Evolutionary conservation across 179 eudicot genomes (phyloP), one percentile per base, ranked within the genome.

Genomic region (Beta corolliflora): DNA sequence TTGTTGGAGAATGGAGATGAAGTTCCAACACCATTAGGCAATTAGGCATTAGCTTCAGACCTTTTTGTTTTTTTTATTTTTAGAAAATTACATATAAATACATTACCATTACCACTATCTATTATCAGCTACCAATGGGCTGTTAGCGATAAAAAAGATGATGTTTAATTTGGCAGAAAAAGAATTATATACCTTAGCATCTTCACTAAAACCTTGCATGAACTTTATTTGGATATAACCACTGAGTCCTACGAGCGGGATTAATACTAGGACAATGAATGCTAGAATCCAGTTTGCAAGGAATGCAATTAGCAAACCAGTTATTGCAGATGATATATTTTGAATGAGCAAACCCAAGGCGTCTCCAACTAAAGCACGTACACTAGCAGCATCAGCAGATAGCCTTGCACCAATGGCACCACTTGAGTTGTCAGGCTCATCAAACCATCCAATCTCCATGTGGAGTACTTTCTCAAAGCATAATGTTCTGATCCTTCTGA

Each of bases 391-490:
- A 81, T 81, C 83, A 64, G 59, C 25, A 11, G 83, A 81, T 48
- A 81, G 31, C 66, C 83, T 66, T 54, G 83, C 74, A 19, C 83
- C 83, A 48, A 81, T 55, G 4, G 79, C 68, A 75, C 83, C 83
- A 66, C 79, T 81, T 70, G 84, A 82, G 45, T 82, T 77, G 2
- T 82, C 84, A 0, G 84, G 63, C 54, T 82, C 76, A 21, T 82
- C 84, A 71, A 82, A 82, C 84, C 84, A 82, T 3, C 80, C 81
- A 3, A 82, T 66, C 72, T 82, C 84, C 84, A 82, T 82, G 53
- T 82, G 29, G 15, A 82, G 50, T 46, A 82, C 55, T 77, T 44
- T 82, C 56, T 77, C 77, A 53, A 82, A 82, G 70, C 84, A 82
- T 75, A 70, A 18, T 9, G 81, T 60, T 60, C 84, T 69, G 9